Percentiles rank a stretch among this genome's conserved stretches.
These are phyloP conservation scores for Cutaneotrichosporon arboriforme DNA, from an alignment of 1,284 basidiomycete species.

Conservation along the genomic window DNA sequence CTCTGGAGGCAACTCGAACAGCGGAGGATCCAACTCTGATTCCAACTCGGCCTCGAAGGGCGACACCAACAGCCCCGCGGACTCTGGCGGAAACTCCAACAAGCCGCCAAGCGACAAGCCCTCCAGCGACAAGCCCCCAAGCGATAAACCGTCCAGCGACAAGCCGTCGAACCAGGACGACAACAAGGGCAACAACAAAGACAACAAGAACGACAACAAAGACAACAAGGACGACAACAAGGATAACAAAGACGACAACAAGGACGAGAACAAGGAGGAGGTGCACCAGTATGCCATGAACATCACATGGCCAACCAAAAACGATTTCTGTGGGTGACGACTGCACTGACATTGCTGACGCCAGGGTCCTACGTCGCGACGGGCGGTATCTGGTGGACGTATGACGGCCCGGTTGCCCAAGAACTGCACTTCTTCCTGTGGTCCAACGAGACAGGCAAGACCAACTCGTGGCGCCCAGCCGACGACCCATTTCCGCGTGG, in stretches of 20 bases:
- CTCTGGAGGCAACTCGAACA: neutral
- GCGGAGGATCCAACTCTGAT: neutral
- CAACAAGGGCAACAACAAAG: neutral
- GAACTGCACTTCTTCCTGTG: conserved; percentile 4
- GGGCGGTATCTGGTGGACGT: neutral
- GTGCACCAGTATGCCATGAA: neutral
- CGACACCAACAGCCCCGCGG: no score
- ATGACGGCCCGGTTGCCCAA: neutral
- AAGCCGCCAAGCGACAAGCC: no score
- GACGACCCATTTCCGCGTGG: neutral
- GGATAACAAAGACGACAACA: neutral
- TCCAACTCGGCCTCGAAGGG: neutral
- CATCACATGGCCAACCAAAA: neutral
- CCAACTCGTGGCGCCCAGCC: neutral
- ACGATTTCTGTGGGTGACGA: neutral
- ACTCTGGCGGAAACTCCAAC: no score
- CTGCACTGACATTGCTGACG: neutral
- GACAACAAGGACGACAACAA: neutral
- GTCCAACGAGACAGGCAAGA: neutral
- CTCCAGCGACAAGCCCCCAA: no score
- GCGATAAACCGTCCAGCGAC: no score
- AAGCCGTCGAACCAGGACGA: no score
- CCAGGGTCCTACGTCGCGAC: neutral
- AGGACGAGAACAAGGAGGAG: neutral
- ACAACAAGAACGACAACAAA: neutral